phyloP scores from a whole-genome alignment of 306 rosid species.

The Biancaea sappan region DNA sequence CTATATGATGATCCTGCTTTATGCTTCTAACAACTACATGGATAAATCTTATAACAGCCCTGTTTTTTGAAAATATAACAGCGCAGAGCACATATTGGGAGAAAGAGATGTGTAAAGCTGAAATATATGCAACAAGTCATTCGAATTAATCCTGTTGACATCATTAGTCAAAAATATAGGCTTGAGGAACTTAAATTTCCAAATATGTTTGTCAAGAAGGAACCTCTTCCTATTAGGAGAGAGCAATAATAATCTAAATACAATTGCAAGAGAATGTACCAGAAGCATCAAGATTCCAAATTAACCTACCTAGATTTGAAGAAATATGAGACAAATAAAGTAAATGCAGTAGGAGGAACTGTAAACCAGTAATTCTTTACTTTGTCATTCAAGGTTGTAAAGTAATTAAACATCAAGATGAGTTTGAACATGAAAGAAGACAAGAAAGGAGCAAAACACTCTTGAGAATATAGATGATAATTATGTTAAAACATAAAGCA shows the following conservation, averaged over 20 bases:
- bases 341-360: background rate
- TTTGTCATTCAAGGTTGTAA: background rate
- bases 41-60: background rate
- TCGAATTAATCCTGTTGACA: background rate
- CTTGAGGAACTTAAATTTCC: no score
- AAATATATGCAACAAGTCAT: background rate
- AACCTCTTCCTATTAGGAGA: background rate
- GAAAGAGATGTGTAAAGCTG: background rate
- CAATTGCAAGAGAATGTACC: background rate
- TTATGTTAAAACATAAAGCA: background rate
- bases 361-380: no score
- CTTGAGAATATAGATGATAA: background rate
- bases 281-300: background rate
- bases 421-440: background rate
- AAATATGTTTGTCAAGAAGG: background rate
- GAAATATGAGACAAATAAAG: background rate
- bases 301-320: background rate
- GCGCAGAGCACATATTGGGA: no score
- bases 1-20: background rate
- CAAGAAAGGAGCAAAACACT: background rate
- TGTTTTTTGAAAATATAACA: no score
- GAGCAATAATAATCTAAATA: background rate
- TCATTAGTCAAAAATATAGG: no score
- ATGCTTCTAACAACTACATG: background rate
- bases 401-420: background rate